Evolutionary conservation across 2,329 filamentous ascomycete genomes (phyloP).

Genomic region (Pochonia chlamydosporia): DNA sequence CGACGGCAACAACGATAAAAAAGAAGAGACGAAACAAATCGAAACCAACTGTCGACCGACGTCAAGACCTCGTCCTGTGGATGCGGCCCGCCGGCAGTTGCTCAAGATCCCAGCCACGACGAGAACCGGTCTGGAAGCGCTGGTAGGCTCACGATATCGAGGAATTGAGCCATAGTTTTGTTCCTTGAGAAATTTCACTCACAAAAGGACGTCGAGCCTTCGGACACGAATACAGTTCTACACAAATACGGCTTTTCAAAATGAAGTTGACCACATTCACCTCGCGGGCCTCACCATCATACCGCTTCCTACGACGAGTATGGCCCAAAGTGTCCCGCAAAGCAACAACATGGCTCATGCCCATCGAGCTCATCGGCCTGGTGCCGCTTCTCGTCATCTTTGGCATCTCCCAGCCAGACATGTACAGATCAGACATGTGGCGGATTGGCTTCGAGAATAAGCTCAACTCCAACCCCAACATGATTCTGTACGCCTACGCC

Average conservation of each 20-base stretch:
- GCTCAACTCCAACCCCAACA: conserved; percentile 68
- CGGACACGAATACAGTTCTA: background rate
- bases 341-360: conserved; percentile 58
- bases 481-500: conserved; percentile 66
- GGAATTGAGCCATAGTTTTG: background rate
- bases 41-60: background rate
- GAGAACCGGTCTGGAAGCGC: background rate
- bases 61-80: background rate
- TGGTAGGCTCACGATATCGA: background rate
- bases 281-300: conserved; percentile 21
- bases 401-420: conserved; percentile 66
- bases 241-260: background rate
- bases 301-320: conserved; percentile 52
- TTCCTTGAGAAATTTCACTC: too few species aligned
- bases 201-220: background rate
- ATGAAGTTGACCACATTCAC: conserved; percentile 5
- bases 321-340: conserved; percentile 46
- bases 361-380: conserved; percentile 59
- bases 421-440: conserved; percentile 69
- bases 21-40: background rate
- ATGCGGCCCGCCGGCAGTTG: background rate
- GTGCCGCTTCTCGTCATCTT: conserved; percentile 64
- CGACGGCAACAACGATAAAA: background rate
- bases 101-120: background rate
- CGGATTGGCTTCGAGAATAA: conserved; percentile 62